Evolutionary conservation across 371 early-diverging fungal species (phyloP).

Genomic region (Apophysomyces sp.): DNA sequence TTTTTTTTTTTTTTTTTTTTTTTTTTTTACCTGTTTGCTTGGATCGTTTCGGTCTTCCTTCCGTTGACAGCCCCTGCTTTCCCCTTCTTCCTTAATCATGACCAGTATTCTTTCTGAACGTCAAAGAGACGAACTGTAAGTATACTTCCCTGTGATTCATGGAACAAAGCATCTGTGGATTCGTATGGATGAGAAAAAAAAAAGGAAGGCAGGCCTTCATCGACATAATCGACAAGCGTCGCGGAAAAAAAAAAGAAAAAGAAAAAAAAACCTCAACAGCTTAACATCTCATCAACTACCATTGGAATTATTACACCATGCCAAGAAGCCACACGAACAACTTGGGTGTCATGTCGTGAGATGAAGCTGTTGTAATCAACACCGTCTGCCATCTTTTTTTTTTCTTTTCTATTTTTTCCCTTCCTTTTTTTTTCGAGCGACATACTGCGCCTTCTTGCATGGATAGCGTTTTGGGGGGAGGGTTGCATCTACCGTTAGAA

Average conservation of each 20-base stretch:
- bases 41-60: constrained; percentile 5
- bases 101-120: constrained; percentile 66
- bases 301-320: neutral
- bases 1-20: too few species aligned
- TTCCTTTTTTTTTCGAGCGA: constrained; percentile 8
- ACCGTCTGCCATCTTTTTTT: neutral
- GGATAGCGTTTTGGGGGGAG: neutral
- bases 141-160: constrained; percentile 9
- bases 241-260: neutral
- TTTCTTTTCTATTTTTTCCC: constrained; percentile 1
- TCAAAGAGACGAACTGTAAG: constrained; percentile 76
- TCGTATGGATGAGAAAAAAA: neutral
- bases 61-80: neutral
- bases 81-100: constrained; percentile 21
- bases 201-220: neutral
- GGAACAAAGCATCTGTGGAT: neutral
- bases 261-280: neutral
- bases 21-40: neutral
- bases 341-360: neutral
- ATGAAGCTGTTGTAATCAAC: neutral
- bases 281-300: neutral
- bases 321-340: neutral
- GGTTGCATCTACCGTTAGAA: neutral
- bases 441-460: constrained; percentile 4
- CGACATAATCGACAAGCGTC: neutral